Evolutionary conservation across 129 eudicot genomes (phyloP).

Genomic region (Chrysanthemum lavandulifolium): DNA sequence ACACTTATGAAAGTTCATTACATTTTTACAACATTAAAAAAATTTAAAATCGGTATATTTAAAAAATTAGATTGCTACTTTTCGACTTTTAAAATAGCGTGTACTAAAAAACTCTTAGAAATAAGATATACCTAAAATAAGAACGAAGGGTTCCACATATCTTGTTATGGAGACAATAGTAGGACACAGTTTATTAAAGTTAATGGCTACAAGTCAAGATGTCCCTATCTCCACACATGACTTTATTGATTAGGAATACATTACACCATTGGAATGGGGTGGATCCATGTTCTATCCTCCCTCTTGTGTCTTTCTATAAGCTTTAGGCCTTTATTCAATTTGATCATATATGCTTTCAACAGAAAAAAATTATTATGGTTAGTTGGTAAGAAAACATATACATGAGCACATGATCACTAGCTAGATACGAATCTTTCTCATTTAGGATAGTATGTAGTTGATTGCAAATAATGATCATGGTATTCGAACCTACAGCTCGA

Average conservation of each 20-base stretch:
- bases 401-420: too few relatives aligned
- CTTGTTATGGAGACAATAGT: constrained; percentile 37
- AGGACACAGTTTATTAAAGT: constrained; percentile 28
- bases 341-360: too few relatives aligned
- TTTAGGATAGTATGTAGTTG: too few relatives aligned
- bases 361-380: too few relatives aligned
- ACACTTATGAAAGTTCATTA: too few relatives aligned
- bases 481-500: too few relatives aligned
- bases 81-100: neutral
- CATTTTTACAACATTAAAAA: too few relatives aligned
- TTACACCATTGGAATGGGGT: constrained; percentile 60
- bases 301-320: neutral
- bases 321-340: neutral
- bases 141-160: constrained; percentile 31
- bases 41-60: too few relatives aligned
- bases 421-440: too few relatives aligned
- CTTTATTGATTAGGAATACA: constrained; percentile 58
- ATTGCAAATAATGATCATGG: too few relatives aligned
- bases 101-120: constrained; percentile 14
- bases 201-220: constrained; percentile 36
- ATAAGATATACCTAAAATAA: constrained; percentile 26
- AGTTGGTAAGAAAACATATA: too few relatives aligned
- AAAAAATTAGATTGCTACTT: too few relatives aligned
- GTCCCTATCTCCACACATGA: constrained; percentile 57
- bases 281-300: constrained; percentile 61